Evolutionary conservation across 306 rosid genomes (phyloP).

Genomic region (Arachis hypogaea): DNA sequence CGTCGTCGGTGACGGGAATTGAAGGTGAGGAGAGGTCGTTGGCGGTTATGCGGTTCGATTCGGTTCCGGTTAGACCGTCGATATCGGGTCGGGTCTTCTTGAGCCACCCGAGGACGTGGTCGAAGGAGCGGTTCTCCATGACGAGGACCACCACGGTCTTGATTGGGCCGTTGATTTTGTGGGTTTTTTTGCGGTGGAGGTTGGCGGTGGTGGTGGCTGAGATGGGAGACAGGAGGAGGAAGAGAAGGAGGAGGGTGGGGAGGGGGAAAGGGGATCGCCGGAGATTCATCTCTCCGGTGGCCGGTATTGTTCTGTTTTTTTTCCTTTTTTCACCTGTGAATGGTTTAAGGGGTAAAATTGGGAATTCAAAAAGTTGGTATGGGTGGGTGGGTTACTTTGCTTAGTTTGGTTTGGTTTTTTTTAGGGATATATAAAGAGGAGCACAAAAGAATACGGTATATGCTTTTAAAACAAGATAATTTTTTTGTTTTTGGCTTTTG

Average conservation of each 20-base stretch:
- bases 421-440: neutral
- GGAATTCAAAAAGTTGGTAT: neutral
- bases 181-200: conserved; percentile 42
- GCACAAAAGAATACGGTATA: neutral
- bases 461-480: neutral
- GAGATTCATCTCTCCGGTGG: conserved; percentile 61
- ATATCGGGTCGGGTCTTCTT: conserved; percentile 76
- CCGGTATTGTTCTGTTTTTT: neutral
- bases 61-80: conserved; percentile 73
- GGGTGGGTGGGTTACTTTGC: neutral
- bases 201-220: conserved; percentile 22
- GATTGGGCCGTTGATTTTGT: conserved; percentile 71
- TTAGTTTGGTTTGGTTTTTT: neutral
- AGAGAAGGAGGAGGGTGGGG: conserved; percentile 46
- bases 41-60: conserved; percentile 60
- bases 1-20: conserved; percentile 60
- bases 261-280: conserved; percentile 44
- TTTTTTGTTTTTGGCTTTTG: neutral
- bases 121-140: conserved; percentile 98
- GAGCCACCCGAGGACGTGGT: conserved; percentile 86
- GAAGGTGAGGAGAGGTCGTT: conserved; percentile 47
- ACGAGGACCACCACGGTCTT: conserved; percentile 78
- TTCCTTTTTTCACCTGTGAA: neutral
- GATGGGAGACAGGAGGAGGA: conserved; percentile 41
- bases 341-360: neutral